These are phyloP conservation scores for Ephemerocybe angulata DNA, from an alignment of 768 basidiomycete genomes.

Conservation along the genomic window DNA sequence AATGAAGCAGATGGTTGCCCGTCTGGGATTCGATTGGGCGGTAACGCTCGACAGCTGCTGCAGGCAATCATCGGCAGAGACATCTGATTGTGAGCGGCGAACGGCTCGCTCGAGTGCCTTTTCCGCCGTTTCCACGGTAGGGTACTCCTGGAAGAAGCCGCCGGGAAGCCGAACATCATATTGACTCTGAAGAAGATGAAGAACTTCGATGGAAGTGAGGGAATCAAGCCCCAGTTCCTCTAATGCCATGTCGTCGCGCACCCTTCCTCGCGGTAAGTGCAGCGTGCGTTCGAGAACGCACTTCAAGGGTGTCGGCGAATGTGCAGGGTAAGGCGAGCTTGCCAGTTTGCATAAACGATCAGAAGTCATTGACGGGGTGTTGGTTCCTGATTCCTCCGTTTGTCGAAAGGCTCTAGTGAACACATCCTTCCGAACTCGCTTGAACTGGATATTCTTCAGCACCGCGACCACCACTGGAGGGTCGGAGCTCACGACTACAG, in stretches of 20 bases:
- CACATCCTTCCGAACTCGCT: constrained; percentile 40
- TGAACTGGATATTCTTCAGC: constrained; percentile 56
- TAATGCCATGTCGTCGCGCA: constrained; percentile 47
- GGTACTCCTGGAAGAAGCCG: neutral
- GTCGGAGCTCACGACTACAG: constrained; percentile 46
- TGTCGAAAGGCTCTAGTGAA: neutral
- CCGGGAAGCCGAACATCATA: neutral
- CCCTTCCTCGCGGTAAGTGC: constrained; percentile 32
- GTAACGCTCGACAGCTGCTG: neutral
- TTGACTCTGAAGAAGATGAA: constrained; percentile 34
- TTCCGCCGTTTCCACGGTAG: neutral
- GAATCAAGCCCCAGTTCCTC: constrained; percentile 59
- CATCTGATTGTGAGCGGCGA: neutral
- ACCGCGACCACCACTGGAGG: constrained; percentile 47
- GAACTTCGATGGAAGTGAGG: constrained; percentile 58
- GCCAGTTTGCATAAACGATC: neutral
- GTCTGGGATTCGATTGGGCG: neutral
- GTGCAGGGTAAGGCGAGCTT: constrained; percentile 11
- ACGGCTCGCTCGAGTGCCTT: neutral
- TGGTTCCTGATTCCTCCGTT: neutral
- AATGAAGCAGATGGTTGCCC: constrained; percentile 54
- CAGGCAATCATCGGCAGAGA: neutral
- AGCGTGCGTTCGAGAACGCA: constrained; percentile 44
- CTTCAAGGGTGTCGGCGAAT: constrained; percentile 36
- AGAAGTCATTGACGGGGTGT: constrained; percentile 17